Evolutionary conservation across 2,329 filamentous ascomycete genomes (phyloP).

Genomic region (Hypoxylon sp.): DNA sequence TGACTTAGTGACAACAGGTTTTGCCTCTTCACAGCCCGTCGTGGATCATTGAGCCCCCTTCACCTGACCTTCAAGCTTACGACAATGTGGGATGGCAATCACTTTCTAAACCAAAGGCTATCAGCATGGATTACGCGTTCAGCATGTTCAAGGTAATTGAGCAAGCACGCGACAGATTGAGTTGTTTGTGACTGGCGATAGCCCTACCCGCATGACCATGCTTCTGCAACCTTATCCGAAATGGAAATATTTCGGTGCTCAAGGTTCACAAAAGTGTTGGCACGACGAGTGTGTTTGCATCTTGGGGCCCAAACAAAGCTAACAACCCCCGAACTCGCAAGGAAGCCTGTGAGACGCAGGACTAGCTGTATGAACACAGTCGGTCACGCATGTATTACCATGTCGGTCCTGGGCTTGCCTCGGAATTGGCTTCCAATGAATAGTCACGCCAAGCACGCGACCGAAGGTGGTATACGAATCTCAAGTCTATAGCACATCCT

Average conservation of each 20-base stretch:
- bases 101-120: neutral
- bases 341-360: neutral
- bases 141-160: neutral
- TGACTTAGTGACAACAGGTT: neutral
- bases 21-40: neutral
- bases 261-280: neutral
- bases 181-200: neutral
- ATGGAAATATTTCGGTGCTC: neutral
- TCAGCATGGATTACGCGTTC: neutral
- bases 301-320: neutral
- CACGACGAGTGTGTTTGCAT: neutral
- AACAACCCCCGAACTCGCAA: slow-evolving; percentile 7
- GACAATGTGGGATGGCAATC: neutral
- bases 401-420: slow-evolving; percentile 2
- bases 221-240: neutral
- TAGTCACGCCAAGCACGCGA: slow-evolving; percentile 10
- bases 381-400: slow-evolving; percentile 6
- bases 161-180: neutral
- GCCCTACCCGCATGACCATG: neutral
- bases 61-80: neutral
- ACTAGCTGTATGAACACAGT: neutral
- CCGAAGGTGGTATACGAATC: slow-evolving; percentile 1
- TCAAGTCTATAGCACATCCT: neutral
- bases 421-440: slow-evolving; percentile 13
- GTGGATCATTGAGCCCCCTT: neutral